These are phyloP conservation scores for Solanum commersonii DNA, from an alignment of 257 asterid species.

Conservation along the genomic window DNA sequence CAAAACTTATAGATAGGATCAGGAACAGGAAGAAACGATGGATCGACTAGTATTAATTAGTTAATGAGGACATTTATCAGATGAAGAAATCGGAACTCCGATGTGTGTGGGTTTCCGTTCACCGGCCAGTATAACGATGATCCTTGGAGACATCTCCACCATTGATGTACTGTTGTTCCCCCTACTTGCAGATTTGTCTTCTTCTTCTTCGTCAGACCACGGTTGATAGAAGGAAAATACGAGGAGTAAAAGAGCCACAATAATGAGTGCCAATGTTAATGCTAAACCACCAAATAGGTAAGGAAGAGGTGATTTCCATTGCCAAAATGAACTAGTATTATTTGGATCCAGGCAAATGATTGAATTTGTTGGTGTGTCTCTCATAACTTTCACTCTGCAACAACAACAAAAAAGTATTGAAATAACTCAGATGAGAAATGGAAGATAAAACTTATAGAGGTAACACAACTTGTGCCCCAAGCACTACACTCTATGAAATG, in stretches of 20 bases:
- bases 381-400: neutral
- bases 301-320: slow-evolving; percentile 3
- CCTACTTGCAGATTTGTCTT: neutral
- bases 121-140: slow-evolving; percentile 5
- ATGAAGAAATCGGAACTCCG: neutral
- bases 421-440: neutral
- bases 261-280: neutral
- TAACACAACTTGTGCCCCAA: neutral
- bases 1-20: neutral
- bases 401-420: neutral
- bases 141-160: neutral
- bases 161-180: neutral
- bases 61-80: neutral
- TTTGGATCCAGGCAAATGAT: neutral
- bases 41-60: neutral
- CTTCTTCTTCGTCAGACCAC: neutral
- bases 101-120: neutral
- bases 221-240: neutral
- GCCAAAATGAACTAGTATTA: neutral
- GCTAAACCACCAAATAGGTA: neutral
- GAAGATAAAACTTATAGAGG: neutral
- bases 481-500: neutral
- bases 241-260: neutral
- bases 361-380: neutral
- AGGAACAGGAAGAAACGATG: rapidly evolving